These are phyloP conservation scores for Tylopilus subfusipes DNA, from an alignment of 768 basidiomycete genomes.

Conservation along the genomic window DNA sequence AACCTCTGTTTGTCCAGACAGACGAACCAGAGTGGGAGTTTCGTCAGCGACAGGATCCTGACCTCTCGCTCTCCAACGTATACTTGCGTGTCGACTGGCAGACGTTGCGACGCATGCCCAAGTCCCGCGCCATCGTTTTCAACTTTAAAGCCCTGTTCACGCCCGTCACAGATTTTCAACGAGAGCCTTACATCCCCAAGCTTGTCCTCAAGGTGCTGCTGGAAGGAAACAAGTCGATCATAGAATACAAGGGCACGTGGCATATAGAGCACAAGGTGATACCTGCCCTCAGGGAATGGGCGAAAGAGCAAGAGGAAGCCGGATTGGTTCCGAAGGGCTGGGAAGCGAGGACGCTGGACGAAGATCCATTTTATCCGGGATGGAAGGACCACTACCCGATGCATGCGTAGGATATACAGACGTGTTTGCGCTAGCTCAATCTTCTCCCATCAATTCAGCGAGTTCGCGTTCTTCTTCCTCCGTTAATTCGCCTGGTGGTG, in stretches of 20 bases:
- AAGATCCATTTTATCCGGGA: conserved; percentile 50
- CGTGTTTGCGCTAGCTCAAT: conserved; percentile 9
- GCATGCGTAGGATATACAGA: conserved; percentile 9
- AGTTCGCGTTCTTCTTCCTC: conserved; percentile 91
- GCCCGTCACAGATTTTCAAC: conserved; percentile 39
- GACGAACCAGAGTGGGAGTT: conserved; percentile 36
- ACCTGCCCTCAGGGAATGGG: conserved; percentile 45
- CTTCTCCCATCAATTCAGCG: conserved; percentile 65
- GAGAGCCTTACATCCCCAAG: conserved; percentile 47
- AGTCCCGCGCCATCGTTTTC: conserved; percentile 47
- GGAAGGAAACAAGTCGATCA: conserved; percentile 38
- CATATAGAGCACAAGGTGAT: conserved; percentile 43
- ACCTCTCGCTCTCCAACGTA: conserved; percentile 39
- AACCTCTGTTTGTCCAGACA: conserved; percentile 44
- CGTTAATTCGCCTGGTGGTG: conserved; percentile 48
- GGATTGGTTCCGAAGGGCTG: conserved; percentile 46
- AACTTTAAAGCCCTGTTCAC: conserved; percentile 56
- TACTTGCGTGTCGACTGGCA: conserved; percentile 55
- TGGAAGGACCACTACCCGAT: conserved; percentile 34
- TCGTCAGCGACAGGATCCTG: conserved; percentile 33
- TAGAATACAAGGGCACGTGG: conserved; percentile 43
- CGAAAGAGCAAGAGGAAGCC: conserved; percentile 45
- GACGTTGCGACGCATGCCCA: conserved; percentile 47
- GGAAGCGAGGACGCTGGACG: conserved; percentile 47
- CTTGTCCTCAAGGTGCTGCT: conserved; percentile 42